Evolutionary conservation across 2,329 filamentous ascomycete species (phyloP), one percentile per base, ranked within the genome.

Genomic region (Pseudogymnoascus sp.): DNA sequence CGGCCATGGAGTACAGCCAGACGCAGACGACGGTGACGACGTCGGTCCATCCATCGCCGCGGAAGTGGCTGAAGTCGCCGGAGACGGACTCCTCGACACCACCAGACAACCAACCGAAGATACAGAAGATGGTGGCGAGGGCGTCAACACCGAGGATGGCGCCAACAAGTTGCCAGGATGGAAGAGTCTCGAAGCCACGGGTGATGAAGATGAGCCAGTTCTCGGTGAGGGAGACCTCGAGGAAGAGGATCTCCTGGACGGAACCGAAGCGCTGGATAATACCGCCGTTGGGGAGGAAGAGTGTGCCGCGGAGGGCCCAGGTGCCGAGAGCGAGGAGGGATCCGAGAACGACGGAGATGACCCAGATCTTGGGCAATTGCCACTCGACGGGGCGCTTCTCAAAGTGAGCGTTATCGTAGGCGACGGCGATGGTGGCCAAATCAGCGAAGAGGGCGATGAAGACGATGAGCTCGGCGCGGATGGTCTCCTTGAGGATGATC

Each of bases 151-250:
- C 79, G 67, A 88, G 78, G 73, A 90, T 90, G 68, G 88, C 88
- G 65, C 77, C 79, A 64, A 90, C 80, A 61, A 91, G 79, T 76
- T 90, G 87, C 84, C 86, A 89, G 1, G 87, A 89, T 64, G 88
- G 88, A 79, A 83, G 87, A 29, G 88, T 90, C 75, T 85, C 81
- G 68, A 83, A 85, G 72, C 88, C 88, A 82, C 92, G 90, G 67
- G 91, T 96, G 78, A 96, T 93, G 81, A 96, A 95, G 77, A 96
- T 96, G 60, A 96, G 83, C 91, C 92, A 96, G 80, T 95, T 96
- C 82, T 96, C 90, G 64, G 91, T 92, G 61, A 96, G 84, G 9
- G 89, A 90, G 75, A 96, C 90, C 78, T 96, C 85, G 37, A 96
- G 86, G 84, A 96, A 96, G 71, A 96, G 77, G 63, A 96, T 84